Evolutionary conservation across 73 alveolate genomes (phyloP), one percentile per base, ranked within the genome.

Genomic region (Vitrella brassicaformis): DNA sequence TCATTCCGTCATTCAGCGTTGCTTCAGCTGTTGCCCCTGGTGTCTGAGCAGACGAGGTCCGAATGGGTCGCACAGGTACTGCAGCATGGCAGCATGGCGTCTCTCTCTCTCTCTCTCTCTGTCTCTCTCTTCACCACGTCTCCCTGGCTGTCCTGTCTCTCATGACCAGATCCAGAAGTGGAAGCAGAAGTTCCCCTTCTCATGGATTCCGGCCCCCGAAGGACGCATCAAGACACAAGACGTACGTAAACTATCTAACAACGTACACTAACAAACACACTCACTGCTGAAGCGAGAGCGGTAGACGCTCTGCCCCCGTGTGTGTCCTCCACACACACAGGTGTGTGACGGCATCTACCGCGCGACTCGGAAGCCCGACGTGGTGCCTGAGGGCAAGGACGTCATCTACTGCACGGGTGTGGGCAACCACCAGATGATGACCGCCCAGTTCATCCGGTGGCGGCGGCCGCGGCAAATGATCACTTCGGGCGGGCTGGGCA

Each of bases 381-480:
- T 64, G 9, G 9, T 25, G 19, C 28, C 8, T 14, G 29, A 28
- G 56, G 56, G 14, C 27, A 66, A 74, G 56, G 67, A 74, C 18
- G 71, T 68, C n/a, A 39, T 75, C n/a, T 70, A 67, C 32, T 66
- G 71, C 0, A 75, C 82, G 9, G 82, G 82, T n/a, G 82, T 75
- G 22, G 82, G 82, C 30, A 75, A 75, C 31, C 82, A 75, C 39
- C 82, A 75, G 82, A 75, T 75, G 82, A 75, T 75, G 82, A 22
- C 82, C 1, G 32, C 71, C 25, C 82, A 75, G 31, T 75, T 75
- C 70, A 27, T 75, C 32, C 82, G 82, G 1, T 39, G 56, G 56
- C 4, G 56, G 14, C 39, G 71, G 76, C 82, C 82, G 0, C 75
- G 82, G n/a, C 28, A 68, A 28, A 56, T 75, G 70, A 67, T 75